Evolutionary conservation across 2,329 filamentous ascomycete genomes (phyloP).

Genomic region (Aspergillus jensenii): DNA sequence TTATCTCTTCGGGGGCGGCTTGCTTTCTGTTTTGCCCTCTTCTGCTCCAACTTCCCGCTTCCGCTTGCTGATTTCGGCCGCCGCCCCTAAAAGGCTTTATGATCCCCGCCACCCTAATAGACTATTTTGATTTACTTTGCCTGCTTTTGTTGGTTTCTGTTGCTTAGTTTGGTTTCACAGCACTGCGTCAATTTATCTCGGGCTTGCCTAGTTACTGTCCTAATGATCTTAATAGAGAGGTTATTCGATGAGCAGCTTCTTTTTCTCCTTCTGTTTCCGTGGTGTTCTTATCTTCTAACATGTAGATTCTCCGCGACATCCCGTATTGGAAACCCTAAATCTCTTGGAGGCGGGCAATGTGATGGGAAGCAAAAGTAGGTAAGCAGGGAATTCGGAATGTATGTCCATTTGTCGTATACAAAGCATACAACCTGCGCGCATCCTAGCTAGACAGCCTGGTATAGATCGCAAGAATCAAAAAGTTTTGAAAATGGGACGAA

Average conservation of each 20-base stretch:
- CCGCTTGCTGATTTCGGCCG: not conserved
- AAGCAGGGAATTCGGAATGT: too few relatives aligned
- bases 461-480: not conserved
- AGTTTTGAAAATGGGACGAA: not conserved
- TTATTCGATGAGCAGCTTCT: not conserved
- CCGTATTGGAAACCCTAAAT: too few relatives aligned
- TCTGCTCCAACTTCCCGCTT: not conserved
- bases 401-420: too few relatives aligned
- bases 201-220: not conserved
- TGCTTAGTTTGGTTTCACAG: not conserved
- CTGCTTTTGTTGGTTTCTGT: not conserved
- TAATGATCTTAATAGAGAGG: slow-evolving; percentile 6
- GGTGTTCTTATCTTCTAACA: not conserved
- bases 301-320: not conserved
- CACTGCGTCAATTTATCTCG: not conserved
- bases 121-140: not conserved
- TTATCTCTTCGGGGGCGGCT: not conserved
- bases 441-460: not conserved
- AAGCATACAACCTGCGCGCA: not conserved
- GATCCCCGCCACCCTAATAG: not conserved
- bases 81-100: not conserved
- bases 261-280: not conserved
- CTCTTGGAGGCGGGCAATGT: too few relatives aligned
- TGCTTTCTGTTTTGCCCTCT: not conserved
- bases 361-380: too few relatives aligned